Base-by-base conservation (phyloP, 1,139 yeast genomes). In the Nakaseomyces delphensis region DNA sequence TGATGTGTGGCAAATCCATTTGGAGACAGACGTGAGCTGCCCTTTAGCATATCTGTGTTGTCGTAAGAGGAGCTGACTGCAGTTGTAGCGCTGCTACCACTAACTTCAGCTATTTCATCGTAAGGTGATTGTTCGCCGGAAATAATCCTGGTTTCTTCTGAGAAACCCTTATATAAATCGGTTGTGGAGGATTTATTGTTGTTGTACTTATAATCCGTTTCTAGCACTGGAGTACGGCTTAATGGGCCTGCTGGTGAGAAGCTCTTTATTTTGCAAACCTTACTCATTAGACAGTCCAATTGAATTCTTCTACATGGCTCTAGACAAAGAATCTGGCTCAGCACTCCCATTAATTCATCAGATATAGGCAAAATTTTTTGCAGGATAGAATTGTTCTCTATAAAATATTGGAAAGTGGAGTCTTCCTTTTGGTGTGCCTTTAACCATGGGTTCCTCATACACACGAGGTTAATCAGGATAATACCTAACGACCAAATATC, bases 401-500 rank as follows among this genome's bases (percentile, higher is more conserved):
- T 62, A 56, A 67, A 78, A 14, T 74, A 74, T 43, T 65, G 63
- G 57, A 74, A 79, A 0, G 83, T 75, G 37, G 73, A 67, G 54
- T 79, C 84, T 37, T 74, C 74, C 5, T 62, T 61, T 31, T 75
- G 65, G 42, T 82, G 73, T 3, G 96, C 95, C 51, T 80, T 77
- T 43, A 86, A 76, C 96, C 96, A 87, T 15, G 96, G 96, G 57
- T 87, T 87, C 59, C 95, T 73, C 37, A 86, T 79, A 54, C 95
- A 84, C 11, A 85, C 73, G 41, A 87, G 69, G 58, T 87, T 87
- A 48, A 87, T 77, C 45, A 87, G 68, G 28, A 87, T 78, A 23
- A 87, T 80, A 3, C 93, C 94, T 43, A 87, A 66, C 1, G 95
- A 83, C 96, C 96, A 87, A 21, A 85, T 74, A 59, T 87, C 96